phyloP scores from a whole-genome alignment of 2,329 filamentous ascomycete species.

The Phaeophleospora eucalypticola region DNA sequence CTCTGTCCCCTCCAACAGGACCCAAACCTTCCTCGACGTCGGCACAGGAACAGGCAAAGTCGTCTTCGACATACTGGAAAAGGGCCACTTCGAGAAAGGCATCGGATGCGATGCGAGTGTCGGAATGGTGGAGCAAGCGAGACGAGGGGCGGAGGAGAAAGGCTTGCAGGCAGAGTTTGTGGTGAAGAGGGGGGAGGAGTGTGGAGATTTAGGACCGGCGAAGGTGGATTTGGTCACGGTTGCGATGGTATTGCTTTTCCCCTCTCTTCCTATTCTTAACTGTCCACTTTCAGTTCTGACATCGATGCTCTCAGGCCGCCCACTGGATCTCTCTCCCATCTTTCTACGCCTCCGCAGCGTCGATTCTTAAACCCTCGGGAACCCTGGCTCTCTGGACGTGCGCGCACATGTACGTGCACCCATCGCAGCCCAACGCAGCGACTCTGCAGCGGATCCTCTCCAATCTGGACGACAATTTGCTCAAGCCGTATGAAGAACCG shows the following conservation, averaged over 20 bases:
- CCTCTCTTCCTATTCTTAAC: not conserved
- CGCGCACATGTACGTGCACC: slow-evolving; percentile 30
- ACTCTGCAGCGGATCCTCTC: slow-evolving; percentile 43
- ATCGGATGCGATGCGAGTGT: slow-evolving; percentile 51
- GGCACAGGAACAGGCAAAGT: slow-evolving; percentile 56
- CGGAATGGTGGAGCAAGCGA: slow-evolving; percentile 52
- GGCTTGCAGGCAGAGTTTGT: slow-evolving; percentile 16
- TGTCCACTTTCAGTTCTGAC: not conserved
- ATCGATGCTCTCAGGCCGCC: slow-evolving; percentile 15
- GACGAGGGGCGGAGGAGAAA: slow-evolving; percentile 11
- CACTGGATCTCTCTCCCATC: slow-evolving; percentile 56
- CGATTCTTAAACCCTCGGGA: slow-evolving; percentile 50
- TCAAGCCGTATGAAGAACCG: slow-evolving; percentile 39
- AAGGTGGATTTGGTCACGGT: slow-evolving; percentile 23
- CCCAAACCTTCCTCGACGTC: slow-evolving; percentile 47
- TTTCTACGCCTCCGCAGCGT: slow-evolving; percentile 49
- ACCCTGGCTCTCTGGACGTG: slow-evolving; percentile 52
- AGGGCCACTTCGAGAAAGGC: slow-evolving; percentile 43
- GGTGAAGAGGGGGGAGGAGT: slow-evolving; percentile 15
- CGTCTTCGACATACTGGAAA: slow-evolving; percentile 44
- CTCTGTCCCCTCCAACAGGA: no score
- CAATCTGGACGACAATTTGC: slow-evolving; percentile 34
- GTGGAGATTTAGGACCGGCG: slow-evolving; percentile 8
- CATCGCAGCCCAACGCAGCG: slow-evolving; percentile 38
- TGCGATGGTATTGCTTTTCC: slow-evolving; percentile 10